Evolutionary conservation across 2,329 filamentous ascomycete species (phyloP), one percentile per base, ranked within the genome.

Genomic region (Pseudogymnoascus sp.): DNA sequence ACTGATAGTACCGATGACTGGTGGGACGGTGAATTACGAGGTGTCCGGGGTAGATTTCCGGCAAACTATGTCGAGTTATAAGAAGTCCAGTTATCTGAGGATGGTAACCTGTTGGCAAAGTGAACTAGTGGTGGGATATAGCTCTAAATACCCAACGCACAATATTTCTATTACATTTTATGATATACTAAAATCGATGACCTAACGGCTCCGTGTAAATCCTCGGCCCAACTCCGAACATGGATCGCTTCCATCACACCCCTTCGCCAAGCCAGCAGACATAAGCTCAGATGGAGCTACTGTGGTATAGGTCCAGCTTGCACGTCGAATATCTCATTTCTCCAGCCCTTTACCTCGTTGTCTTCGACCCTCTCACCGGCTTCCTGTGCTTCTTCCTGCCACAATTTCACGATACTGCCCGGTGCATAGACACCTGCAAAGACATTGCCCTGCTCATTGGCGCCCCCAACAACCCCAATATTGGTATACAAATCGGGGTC

Each of bases 341-440:
- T 82, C 91, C 91, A 96, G 14, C 81, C 60, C 30, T 58, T 61
- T 4, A 25, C 47, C 18, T 68, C 82, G 69, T 85, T 86, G 65
- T 93, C 88, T 65, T 92, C 85, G 37, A 96, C 83, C 39, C 85
- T 80, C 73, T 95, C 89, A 18, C 80, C 80, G 0, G 90, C 91
- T 64, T 80, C 78, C 20, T 78, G 75, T 0, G 84, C 91, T 74
- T 96, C 88, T 65, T 91, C 87, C 66, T 93, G 84, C 90, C 91
- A 96, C n/a, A 96, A 74, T 75, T 89, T 91, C 59, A 94, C 89
- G 25, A 97, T 77, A 72, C 91, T 96, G 0, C 91, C 92, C 0
- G 93, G 93, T 0, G 93, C 87, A 75, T 96, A 97, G 1, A 91
- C 82, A 3, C 88, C 90, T 67, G 85, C 85, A 77, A 97, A 97